phyloP scores from a whole-genome alignment of 305 asterid genomes.

The Salvia sclarea region DNA sequence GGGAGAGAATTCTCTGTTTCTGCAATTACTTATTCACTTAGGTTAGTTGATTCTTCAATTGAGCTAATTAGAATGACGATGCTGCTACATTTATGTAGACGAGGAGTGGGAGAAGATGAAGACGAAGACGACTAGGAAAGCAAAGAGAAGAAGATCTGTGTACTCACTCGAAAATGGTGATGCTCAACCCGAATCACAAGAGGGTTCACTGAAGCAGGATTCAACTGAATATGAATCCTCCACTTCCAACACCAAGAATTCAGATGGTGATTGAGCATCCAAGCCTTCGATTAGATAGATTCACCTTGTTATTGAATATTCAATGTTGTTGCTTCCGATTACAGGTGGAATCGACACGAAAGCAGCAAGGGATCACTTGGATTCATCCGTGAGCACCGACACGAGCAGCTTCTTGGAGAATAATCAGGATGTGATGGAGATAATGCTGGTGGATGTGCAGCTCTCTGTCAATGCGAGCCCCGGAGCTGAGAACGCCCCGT shows the following conservation, averaged over 20 bases:
- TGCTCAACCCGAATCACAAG: background rate
- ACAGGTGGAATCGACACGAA: background rate
- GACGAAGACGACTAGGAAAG: slow-evolving; percentile 24
- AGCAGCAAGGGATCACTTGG: slow-evolving; percentile 27
- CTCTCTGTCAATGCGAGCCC: slow-evolving; percentile 40
- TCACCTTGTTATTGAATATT: background rate
- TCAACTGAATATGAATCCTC: slow-evolving; percentile 25
- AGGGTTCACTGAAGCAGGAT: slow-evolving; percentile 2
- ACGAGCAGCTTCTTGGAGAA: background rate
- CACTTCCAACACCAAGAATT: slow-evolving; percentile 25
- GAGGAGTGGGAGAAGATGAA: slow-evolving; percentile 19
- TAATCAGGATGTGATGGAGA: slow-evolving; percentile 11
- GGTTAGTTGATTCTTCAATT: background rate
- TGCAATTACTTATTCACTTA: too few relatives aligned
- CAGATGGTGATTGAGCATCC: slow-evolving; percentile 14
- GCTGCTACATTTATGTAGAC: slow-evolving; percentile 21
- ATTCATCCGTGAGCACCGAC: background rate
- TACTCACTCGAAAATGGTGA: slow-evolving; percentile 22
- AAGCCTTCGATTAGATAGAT: slow-evolving; percentile 35
- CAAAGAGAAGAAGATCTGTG: slow-evolving; percentile 36
- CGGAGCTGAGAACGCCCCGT: slow-evolving; percentile 46
- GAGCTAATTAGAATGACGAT: background rate
- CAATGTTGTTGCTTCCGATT: slow-evolving; percentile 18
- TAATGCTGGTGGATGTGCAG: slow-evolving; percentile 46
- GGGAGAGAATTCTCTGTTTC: too few relatives aligned